Evolutionary conservation across 305 asterid genomes (phyloP).

Genomic region (Coffea humblotiana): DNA sequence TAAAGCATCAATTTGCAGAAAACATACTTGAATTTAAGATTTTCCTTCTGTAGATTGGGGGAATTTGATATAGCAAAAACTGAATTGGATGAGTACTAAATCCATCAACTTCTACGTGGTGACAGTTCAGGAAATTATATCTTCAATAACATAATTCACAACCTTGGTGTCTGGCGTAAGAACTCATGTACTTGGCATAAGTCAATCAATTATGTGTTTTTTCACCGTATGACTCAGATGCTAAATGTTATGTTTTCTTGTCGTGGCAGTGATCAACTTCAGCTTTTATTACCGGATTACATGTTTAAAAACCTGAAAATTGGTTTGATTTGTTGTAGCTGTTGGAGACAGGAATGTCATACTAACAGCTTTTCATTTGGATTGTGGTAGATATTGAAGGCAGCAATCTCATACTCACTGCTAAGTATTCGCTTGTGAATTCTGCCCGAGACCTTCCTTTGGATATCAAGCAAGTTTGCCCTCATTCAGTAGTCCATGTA

Average conservation of each 20-base stretch:
- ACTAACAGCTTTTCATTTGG: not conserved
- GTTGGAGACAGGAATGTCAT: not conserved
- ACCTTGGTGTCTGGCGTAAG: not conserved
- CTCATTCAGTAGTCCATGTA: slow-evolving; percentile 82
- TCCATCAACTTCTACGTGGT: not conserved
- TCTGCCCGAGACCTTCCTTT: slow-evolving; percentile 68
- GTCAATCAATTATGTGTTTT: not conserved
- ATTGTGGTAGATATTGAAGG: slow-evolving; percentile 76
- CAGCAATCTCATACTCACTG: slow-evolving; percentile 66
- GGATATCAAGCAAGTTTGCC: slow-evolving; percentile 63
- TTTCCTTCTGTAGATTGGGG: not conserved
- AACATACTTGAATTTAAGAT: not conserved
- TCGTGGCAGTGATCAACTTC: not conserved
- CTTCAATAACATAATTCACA: not conserved
- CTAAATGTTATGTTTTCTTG: not conserved
- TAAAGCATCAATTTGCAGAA: not conserved
- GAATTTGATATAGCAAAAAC: not conserved
- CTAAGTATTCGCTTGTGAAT: slow-evolving; percentile 74
- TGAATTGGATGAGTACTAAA: not conserved
- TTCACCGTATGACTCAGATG: not conserved
- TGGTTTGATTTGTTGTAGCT: not conserved
- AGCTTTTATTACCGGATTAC: not conserved
- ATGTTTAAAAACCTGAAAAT: not conserved
- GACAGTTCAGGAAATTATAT: not conserved
- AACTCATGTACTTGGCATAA: not conserved